Evolutionary conservation across 768 basidiomycete genomes (phyloP).

Genomic region (Fomitopsis serialis): DNA sequence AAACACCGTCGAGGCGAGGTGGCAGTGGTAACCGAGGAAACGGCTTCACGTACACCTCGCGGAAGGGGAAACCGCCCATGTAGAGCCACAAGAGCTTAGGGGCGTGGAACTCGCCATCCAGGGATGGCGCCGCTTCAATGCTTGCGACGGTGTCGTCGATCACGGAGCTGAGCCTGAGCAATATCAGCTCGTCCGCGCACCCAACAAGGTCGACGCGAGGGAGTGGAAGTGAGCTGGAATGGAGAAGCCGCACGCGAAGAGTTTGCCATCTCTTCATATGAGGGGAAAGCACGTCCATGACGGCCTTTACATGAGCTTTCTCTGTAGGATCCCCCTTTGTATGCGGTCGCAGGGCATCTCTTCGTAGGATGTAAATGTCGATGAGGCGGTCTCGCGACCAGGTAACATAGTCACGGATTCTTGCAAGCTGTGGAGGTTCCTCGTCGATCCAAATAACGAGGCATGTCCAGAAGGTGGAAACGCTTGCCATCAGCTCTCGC

Average conservation of each 20-base stretch:
- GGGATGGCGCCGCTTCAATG: background rate
- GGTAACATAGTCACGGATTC: background rate
- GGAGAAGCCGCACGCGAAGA: background rate
- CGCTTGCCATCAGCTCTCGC: background rate
- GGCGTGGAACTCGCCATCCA: background rate
- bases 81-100: background rate
- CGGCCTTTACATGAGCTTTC: background rate
- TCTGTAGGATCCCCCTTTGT: background rate
- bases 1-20: background rate
- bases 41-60: background rate
- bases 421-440: background rate
- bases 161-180: background rate
- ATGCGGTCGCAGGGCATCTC: background rate
- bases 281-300: background rate
- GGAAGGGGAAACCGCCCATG: background rate
- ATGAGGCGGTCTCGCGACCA: background rate
- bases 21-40: too few relatives aligned
- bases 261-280: background rate
- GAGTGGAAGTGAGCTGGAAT: background rate
- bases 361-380: background rate
- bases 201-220: background rate
- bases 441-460: background rate
- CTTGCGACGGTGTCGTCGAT: background rate
- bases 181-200: background rate
- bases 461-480: slow-evolving; percentile 2